Evolutionary conservation across 805 yeast species (phyloP).

Genomic region (Nakazawaea laoshanensis): DNA sequence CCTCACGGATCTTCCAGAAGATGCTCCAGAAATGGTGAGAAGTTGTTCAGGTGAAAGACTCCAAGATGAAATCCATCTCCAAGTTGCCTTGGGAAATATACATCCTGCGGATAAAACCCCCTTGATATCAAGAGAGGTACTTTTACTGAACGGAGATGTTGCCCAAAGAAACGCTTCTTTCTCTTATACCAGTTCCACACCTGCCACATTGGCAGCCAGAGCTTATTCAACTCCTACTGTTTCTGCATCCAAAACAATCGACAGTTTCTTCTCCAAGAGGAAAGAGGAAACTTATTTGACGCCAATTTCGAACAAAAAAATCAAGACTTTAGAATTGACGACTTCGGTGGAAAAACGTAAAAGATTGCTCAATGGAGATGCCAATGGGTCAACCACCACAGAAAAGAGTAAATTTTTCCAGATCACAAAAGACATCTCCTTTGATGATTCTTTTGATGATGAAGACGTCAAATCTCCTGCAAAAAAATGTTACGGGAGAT

Average conservation of each 20-base stretch:
- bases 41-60: conserved; percentile 37
- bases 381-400: no score
- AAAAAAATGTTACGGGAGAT: no score
- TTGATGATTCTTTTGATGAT: no score
- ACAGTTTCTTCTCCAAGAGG: conserved; percentile 1
- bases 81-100: conserved; percentile 56
- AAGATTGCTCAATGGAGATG: no score
- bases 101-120: conserved; percentile 53
- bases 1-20: conserved; percentile 46
- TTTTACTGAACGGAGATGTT: conserved; percentile 10
- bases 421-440: no score
- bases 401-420: no score
- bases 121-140: conserved; percentile 39
- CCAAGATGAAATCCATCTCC: conserved; percentile 37
- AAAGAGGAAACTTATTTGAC: neutral
- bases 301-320: no score
- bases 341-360: no score
- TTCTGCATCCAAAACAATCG: neutral
- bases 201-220: conserved; percentile 6
- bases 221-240: conserved; percentile 9
- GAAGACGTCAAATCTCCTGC: no score
- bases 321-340: no score
- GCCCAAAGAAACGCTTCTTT: conserved; percentile 9
- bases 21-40: conserved; percentile 23
- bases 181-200: conserved; percentile 6